Evolutionary conservation across 2,329 filamentous ascomycete genomes (phyloP).

Genomic region (Huntiella bhutanensis): DNA sequence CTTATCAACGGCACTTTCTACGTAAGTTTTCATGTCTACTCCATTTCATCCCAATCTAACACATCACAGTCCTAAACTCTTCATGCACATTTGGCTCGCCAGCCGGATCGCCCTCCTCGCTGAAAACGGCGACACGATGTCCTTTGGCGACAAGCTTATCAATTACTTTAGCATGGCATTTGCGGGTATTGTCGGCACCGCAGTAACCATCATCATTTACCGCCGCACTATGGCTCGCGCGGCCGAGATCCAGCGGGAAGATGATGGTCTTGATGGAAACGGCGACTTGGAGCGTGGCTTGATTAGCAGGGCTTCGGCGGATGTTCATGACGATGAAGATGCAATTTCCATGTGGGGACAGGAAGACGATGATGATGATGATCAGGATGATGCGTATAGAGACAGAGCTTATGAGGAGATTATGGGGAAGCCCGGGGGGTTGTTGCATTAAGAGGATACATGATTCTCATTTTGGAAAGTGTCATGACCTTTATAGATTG

Average conservation of each 20-base stretch:
- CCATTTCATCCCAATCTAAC: constrained; percentile 1
- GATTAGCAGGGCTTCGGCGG: constrained; percentile 29
- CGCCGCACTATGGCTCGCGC: constrained; percentile 45
- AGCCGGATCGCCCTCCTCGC: constrained; percentile 63
- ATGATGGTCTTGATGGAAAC: constrained; percentile 11
- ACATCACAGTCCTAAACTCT: constrained; percentile 54
- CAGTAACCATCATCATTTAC: constrained; percentile 75
- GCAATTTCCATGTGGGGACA: constrained; percentile 40
- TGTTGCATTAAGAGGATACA: constrained; percentile 3
- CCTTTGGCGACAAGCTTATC: constrained; percentile 53
- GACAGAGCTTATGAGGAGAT: constrained; percentile 10
- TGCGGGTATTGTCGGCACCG: constrained; percentile 50
- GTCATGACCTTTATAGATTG: not conserved
- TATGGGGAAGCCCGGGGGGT: constrained; percentile 10
- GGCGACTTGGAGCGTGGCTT: constrained; percentile 26
- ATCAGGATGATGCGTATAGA: constrained; percentile 13
- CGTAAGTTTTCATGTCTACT: constrained; percentile 19
- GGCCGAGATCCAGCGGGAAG: constrained; percentile 34
- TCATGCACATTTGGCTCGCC: constrained; percentile 87
- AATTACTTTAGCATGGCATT: constrained; percentile 69
- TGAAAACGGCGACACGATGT: constrained; percentile 73
- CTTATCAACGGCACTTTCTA: constrained; percentile 61
- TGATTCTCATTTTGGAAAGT: not conserved
- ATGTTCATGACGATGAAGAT: constrained; percentile 39
- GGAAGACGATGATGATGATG: constrained; percentile 20